Percentiles rank a stretch among this genome's conserved stretches.
Evolutionary conservation across 768 basidiomycete species (phyloP).

Genomic region (Suillus brevipes): DNA sequence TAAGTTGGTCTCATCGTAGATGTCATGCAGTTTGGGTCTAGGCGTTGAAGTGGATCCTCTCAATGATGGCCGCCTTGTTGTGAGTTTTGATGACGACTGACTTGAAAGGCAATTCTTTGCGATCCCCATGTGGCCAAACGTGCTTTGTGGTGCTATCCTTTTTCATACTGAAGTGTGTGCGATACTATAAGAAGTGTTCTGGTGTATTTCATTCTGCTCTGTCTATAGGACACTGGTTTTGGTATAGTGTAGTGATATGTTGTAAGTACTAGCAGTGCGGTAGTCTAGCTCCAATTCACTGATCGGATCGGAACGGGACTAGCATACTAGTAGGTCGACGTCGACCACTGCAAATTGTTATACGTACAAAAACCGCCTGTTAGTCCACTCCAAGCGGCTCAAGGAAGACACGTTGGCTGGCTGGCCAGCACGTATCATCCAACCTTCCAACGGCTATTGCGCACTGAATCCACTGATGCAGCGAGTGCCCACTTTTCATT

Average conservation of each 20-base stretch:
- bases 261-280: background rate
- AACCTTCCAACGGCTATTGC: background rate
- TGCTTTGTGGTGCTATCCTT: background rate
- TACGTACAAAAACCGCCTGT: background rate
- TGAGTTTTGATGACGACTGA: slow-evolving; percentile 31
- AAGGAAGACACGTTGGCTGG: background rate
- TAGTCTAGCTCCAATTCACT: background rate
- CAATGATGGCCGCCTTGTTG: slow-evolving; percentile 80
- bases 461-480: too few relatives aligned
- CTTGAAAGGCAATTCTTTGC: background rate
- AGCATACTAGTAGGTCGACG: too few relatives aligned
- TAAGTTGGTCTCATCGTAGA: background rate
- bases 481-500: background rate
- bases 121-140: background rate
- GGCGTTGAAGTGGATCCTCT: slow-evolving; percentile 69
- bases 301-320: background rate
- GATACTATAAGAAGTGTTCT: background rate
- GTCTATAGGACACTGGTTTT: background rate
- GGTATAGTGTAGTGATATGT: background rate
- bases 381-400: background rate
- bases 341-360: background rate
- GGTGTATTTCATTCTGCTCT: background rate
- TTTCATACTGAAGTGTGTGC: background rate
- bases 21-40: slow-evolving; percentile 50
- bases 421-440: background rate